phyloP scores from a whole-genome alignment of 352 stramenopile species.

The Aphanomyces invadans region DNA sequence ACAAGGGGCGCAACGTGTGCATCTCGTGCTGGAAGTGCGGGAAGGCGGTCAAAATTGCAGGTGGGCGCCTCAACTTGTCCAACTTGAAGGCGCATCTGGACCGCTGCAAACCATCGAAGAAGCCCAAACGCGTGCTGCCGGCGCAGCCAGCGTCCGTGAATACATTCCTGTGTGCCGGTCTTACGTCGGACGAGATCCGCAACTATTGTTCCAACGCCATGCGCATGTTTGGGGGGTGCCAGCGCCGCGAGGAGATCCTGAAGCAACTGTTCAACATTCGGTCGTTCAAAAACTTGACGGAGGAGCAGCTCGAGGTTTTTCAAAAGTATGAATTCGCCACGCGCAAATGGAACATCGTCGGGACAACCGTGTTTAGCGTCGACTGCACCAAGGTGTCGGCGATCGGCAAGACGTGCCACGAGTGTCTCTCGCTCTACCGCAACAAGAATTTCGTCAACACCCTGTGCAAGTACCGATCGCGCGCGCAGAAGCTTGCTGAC shows the following conservation, averaged over 20 bases:
- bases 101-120: slow-evolving; percentile 6
- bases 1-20: slow-evolving; percentile 1
- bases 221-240: slow-evolving; percentile 13
- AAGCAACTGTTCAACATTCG: slow-evolving; percentile 10
- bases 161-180: slow-evolving; percentile 13
- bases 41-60: slow-evolving; percentile 15
- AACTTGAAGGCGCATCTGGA: slow-evolving; percentile 12
- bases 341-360: slow-evolving; percentile 20
- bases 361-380: slow-evolving; percentile 10
- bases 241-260: slow-evolving; percentile 15
- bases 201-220: slow-evolving; percentile 14
- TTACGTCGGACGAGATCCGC: slow-evolving; percentile 15
- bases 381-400: slow-evolving; percentile 7
- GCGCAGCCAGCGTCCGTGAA: background rate
- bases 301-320: slow-evolving; percentile 8
- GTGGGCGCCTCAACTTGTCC: slow-evolving; percentile 2
- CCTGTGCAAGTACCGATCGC: slow-evolving; percentile 8
- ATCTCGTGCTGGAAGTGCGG: slow-evolving; percentile 16
- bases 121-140: background rate
- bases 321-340: slow-evolving; percentile 17
- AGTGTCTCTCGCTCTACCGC: slow-evolving; percentile 11
- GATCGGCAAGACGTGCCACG: slow-evolving; percentile 4
- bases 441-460: slow-evolving; percentile 4
- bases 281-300: slow-evolving; percentile 15
- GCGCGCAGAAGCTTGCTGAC: slow-evolving; percentile 4